Percentiles rank a stretch among this genome's conserved stretches.
phyloP scores from a whole-genome alignment of 1,284 basidiomycete species.

The Ceratobasidium sp. region DNA sequence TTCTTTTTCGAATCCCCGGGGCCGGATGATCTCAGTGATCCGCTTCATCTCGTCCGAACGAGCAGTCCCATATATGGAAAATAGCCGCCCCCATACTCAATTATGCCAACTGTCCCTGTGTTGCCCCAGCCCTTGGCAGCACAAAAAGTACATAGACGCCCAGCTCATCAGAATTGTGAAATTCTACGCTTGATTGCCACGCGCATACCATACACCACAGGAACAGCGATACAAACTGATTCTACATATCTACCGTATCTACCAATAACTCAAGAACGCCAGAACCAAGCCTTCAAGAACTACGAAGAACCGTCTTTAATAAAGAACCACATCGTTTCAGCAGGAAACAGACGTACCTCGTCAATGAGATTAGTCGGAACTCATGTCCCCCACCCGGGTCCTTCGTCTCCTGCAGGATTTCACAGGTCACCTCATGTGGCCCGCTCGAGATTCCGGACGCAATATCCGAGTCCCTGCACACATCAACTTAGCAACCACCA shows the following conservation, averaged over 20 bases:
- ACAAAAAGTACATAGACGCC: background rate
- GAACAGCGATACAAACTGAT: background rate
- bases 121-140: background rate
- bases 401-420: conserved; percentile 52
- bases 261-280: background rate
- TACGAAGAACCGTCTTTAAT: background rate
- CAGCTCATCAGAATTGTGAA: background rate
- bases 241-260: background rate
- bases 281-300: conserved; percentile 20
- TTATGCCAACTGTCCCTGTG: no score
- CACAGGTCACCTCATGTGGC: conserved; percentile 54
- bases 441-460: conserved; percentile 56
- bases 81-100: no score
- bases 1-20: no score
- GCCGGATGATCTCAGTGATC: no score
- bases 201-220: background rate
- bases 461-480: conserved; percentile 53
- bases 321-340: background rate
- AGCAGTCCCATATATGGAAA: no score
- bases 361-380: conserved; percentile 53
- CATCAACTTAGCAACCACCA: conserved; percentile 8
- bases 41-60: no score
- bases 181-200: background rate
- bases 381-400: conserved; percentile 55
- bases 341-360: conserved; percentile 20